Base-by-base conservation (phyloP, 176 grass and related monocot species). In the Musa itinerans region DNA sequence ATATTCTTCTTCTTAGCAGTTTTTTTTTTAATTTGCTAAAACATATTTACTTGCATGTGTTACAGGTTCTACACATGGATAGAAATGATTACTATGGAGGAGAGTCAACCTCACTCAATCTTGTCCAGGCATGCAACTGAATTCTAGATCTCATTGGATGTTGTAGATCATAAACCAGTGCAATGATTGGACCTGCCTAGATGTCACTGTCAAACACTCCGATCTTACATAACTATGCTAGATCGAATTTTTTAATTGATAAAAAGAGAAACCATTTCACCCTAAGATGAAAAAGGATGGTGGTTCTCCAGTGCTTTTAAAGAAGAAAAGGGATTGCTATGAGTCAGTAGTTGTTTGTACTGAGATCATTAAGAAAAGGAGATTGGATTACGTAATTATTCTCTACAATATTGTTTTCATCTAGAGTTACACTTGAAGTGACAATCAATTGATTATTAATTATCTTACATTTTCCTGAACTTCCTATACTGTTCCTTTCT, bases 81-180 rank as follows among this genome's bases (percentile, higher is more conserved):
- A 92, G 87, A 78, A 96, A 92, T 55, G 92, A 96, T 65, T 96
- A 92, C 53, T 96, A 96, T 20, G 92, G 92, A 43, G 92, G 92
- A 55, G 92, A 92, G 61, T 89, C 80, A 70, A 87, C 87, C 13
- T 96, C 92, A 17, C 92, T 96, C 50, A 96, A 89, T 80, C 83
- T 96, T 11, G 83, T 84, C 53, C 92, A 96, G 87, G 92, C 84
- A 59, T 74, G 24, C 3, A 34, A 0, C 15, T 51, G 52, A 74
- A 15, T 75, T 25, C 9, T 72, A 20, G 25, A 71, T 58, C 13
- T 5, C 17, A 11, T 23, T 77, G 49, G 1, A 50, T 50, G 11
- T 71, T 71, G 2, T 71, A 65, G 22, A 14, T 10, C 63, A 65
- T 65, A 65, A 25, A 65, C 63, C 20, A 13, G 11, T 27, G 63